Percentiles rank a stretch among this genome's conserved stretches.
Evolutionary conservation across 2,329 filamentous ascomycete species (phyloP).

Genomic region (Fusarium beomiforme): DNA sequence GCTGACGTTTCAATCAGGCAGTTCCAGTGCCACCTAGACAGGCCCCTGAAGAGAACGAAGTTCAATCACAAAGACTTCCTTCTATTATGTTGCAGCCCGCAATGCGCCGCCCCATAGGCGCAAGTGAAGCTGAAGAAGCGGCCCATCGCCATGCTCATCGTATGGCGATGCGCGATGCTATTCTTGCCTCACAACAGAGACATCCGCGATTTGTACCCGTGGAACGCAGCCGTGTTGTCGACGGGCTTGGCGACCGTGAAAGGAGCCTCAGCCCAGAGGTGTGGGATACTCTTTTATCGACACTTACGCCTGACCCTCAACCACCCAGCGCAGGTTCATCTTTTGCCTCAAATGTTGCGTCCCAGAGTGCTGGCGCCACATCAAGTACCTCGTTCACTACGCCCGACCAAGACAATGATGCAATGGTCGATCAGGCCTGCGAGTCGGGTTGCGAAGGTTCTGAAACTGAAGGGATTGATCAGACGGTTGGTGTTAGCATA

Average conservation of each 20-base stretch:
- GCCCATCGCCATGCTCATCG: background rate
- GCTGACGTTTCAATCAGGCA: slow-evolving; percentile 22
- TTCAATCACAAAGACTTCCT: background rate
- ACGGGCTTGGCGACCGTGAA: slow-evolving; percentile 86
- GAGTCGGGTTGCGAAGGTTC: slow-evolving; percentile 66
- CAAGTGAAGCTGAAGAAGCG: background rate
- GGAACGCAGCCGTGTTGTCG: slow-evolving; percentile 50
- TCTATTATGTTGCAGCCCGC: slow-evolving; percentile 4
- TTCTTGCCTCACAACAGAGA: background rate
- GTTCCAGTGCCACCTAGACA: background rate
- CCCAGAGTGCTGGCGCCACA: slow-evolving; percentile 56
- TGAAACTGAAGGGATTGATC: slow-evolving; percentile 63
- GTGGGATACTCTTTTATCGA: slow-evolving; percentile 85
- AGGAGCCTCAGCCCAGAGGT: slow-evolving; percentile 81
- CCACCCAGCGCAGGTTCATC: slow-evolving; percentile 84
- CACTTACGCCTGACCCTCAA: slow-evolving; percentile 82
- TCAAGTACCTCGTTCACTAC: slow-evolving; percentile 52
- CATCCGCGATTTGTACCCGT: slow-evolving; percentile 3
- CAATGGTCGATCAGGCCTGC: slow-evolving; percentile 54
- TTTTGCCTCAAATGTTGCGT: slow-evolving; percentile 71
- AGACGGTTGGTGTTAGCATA: slow-evolving; percentile 42
- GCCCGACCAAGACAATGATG: slow-evolving; percentile 50
- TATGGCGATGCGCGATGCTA: background rate
- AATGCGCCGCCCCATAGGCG: background rate
- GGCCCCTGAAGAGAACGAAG: background rate